Evolutionary conservation across 805 yeast species (phyloP).

Genomic region (Pichia cabralensis): DNA sequence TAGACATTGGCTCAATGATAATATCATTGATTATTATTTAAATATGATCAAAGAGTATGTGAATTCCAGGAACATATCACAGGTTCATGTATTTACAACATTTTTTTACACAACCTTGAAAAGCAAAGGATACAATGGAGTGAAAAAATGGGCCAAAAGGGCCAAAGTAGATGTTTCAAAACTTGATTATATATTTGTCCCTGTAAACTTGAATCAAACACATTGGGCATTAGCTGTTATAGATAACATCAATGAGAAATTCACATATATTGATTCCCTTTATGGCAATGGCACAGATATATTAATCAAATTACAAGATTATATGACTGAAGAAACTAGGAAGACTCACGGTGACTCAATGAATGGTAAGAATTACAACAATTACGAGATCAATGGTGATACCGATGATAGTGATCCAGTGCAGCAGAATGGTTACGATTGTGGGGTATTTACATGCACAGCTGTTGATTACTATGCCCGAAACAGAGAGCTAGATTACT

Average conservation of each 20-base stretch:
- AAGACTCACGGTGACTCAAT: conserved; percentile 33
- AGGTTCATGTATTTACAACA: conserved; percentile 69
- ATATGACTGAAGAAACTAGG: conserved; percentile 59
- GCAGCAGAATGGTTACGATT: conserved; percentile 84
- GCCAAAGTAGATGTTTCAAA: conserved; percentile 56
- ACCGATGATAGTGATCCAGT: conserved; percentile 59
- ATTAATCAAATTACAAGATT: conserved; percentile 42
- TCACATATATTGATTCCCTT: conserved; percentile 74
- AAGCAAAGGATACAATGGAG: conserved; percentile 69
- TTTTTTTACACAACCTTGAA: conserved; percentile 74
- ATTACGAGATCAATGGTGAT: conserved; percentile 17
- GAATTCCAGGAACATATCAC: conserved; percentile 18
- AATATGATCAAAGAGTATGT: conserved; percentile 34
- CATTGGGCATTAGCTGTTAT: conserved; percentile 91
- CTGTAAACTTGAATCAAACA: conserved; percentile 71
- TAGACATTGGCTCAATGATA: conserved; percentile 83
- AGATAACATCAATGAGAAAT: conserved; percentile 47
- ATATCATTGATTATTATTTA: conserved; percentile 76
- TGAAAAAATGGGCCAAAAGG: conserved; percentile 74
- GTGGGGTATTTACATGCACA: conserved; percentile 89
- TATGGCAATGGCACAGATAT: conserved; percentile 36
- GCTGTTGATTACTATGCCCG: conserved; percentile 55
- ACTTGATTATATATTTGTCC: conserved; percentile 62
- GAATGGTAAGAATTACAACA: conserved; percentile 23
- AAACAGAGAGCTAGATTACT: conserved; percentile 39